Percentiles rank a stretch among this genome's conserved stretches.
Conservation (phyloP, 768 basidiomycete species). For the Kwoniella sp. region DNA sequence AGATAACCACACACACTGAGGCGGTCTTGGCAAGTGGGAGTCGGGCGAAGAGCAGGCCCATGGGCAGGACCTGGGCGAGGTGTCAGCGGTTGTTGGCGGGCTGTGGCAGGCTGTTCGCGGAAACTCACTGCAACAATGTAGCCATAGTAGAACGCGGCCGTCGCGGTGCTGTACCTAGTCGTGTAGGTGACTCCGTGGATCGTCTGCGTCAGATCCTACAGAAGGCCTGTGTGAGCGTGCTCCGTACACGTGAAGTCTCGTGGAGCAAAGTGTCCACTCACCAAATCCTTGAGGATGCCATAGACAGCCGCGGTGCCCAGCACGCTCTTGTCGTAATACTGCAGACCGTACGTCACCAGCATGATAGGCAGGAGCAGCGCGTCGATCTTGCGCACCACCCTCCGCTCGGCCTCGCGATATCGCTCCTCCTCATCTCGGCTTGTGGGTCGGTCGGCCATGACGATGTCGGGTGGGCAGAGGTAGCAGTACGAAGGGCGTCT, state of each 20-base stretch:
- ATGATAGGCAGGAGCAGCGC: constrained; percentile 46
- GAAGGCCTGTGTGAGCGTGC: too few species aligned
- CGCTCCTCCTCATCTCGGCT: constrained; percentile 1
- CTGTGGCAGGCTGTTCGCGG: neutral
- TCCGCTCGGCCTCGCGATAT: constrained; percentile 18
- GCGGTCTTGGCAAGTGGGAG: constrained; percentile 32
- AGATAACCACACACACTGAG: constrained; percentile 30
- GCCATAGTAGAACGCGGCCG: constrained; percentile 50
- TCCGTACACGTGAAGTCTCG: neutral
- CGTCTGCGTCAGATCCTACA: constrained; percentile 29
- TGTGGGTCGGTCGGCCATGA: too few species aligned
- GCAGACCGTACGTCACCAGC: constrained; percentile 43
- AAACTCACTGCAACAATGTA: constrained; percentile 40
- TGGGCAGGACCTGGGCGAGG: constrained; percentile 31
- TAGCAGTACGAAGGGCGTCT: too few species aligned
- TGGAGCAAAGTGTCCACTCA: neutral
- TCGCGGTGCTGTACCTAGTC: constrained; percentile 44
- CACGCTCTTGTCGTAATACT: constrained; percentile 49
- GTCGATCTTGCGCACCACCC: constrained; percentile 36
- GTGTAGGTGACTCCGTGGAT: constrained; percentile 40
- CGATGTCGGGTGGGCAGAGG: too few species aligned
- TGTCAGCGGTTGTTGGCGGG: neutral
- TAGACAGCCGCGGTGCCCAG: constrained; percentile 46
- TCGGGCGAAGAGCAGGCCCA: constrained; percentile 40
- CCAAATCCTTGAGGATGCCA: constrained; percentile 46